Evolutionary conservation across 495 filamentous ascomycete species (phyloP), one percentile per base, ranked within the genome.

Genomic region (Aspergillus hancockii): DNA sequence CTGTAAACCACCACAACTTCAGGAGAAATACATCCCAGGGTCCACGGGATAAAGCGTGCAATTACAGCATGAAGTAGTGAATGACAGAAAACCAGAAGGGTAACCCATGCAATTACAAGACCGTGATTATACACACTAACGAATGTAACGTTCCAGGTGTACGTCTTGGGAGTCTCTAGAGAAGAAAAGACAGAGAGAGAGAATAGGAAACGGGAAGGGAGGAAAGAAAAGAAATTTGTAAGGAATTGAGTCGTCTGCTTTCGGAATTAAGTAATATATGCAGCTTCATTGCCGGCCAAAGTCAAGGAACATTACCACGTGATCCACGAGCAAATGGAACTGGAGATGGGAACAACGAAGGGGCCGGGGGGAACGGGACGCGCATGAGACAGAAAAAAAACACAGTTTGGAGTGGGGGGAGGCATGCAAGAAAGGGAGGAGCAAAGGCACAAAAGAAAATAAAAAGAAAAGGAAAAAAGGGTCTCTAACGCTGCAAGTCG

Each of bases 401-500:
- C 3, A 7, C 60, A 71, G 63, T 63, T 66, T n/a, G n/a, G n/a
- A n/a, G n/a, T n/a, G n/a, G n/a, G n/a, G n/a, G n/a, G n/a, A n/a
- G n/a, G n/a, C n/a, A n/a, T n/a, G n/a, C n/a, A n/a, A 5, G n/a
- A 38, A 60, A 31, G 46, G 22, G 21, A 30, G 31, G 31, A 61
- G 38, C n/a, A 25, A 47, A 61, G 46, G 52, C 45, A 64, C 16
- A 56, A 43, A 40, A 60, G 23, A 50, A 57, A 65, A n/a, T n/a
- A n/a, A n/a, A 58, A 55, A 57, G 55, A 64, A 60, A 71, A 59
- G 70, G 63, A 53, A 60, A 53, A 40, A 25, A 54, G 67, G 64
- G 67, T 61, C 70, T 76, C 69, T 78, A 74, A 68, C 62, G 68
- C 72, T 69, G 73, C 71, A 73, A 72, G 72, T 74, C 64, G 61